Percentiles rank a stretch among this genome's conserved stretches.
Evolutionary conservation across 495 filamentous ascomycete species (phyloP).

Genomic region (Podospora bellae-mahoneyi): DNA sequence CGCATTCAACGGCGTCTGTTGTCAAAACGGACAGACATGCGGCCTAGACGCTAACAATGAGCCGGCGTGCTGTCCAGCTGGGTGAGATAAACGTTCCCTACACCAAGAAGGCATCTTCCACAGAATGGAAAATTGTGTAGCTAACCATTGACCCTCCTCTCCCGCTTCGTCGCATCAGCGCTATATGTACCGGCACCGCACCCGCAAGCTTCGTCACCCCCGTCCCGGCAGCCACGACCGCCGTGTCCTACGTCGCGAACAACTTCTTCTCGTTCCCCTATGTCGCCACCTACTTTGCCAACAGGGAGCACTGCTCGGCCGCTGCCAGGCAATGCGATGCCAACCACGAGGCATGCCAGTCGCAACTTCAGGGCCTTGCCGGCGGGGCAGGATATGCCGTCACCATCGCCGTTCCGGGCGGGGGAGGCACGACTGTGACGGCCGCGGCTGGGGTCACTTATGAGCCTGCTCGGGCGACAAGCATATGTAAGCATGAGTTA

Average conservation of each 20-base stretch:
- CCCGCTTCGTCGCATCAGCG: constrained; percentile 26
- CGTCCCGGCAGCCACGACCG: constrained; percentile 37
- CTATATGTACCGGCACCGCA: constrained; percentile 46
- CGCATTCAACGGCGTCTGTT: constrained; percentile 42
- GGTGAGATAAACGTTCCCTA: constrained; percentile 31
- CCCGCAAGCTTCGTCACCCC: constrained; percentile 46
- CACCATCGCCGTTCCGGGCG: constrained; percentile 59
- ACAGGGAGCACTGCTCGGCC: constrained; percentile 60
- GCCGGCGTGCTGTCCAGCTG: constrained; percentile 46
- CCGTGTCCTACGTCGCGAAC: constrained; percentile 47
- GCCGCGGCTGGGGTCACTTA: constrained; percentile 33
- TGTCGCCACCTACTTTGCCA: constrained; percentile 62
- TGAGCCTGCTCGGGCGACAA: constrained; percentile 50
- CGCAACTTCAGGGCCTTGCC: constrained; percentile 51
- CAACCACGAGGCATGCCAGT: constrained; percentile 62
- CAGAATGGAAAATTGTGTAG: neutral
- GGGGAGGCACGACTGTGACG: constrained; percentile 50
- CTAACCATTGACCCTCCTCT: neutral
- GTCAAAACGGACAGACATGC: constrained; percentile 44
- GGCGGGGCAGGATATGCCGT: constrained; percentile 55
- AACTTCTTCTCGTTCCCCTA: constrained; percentile 63
- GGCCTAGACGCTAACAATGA: constrained; percentile 39
- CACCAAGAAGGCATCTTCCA: neutral
- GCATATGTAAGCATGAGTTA: constrained; percentile 51
- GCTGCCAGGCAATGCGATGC: constrained; percentile 63